Conservation (phyloP, 2,329 filamentous ascomycete species). For the Ceratocystis huliohia region DNA sequence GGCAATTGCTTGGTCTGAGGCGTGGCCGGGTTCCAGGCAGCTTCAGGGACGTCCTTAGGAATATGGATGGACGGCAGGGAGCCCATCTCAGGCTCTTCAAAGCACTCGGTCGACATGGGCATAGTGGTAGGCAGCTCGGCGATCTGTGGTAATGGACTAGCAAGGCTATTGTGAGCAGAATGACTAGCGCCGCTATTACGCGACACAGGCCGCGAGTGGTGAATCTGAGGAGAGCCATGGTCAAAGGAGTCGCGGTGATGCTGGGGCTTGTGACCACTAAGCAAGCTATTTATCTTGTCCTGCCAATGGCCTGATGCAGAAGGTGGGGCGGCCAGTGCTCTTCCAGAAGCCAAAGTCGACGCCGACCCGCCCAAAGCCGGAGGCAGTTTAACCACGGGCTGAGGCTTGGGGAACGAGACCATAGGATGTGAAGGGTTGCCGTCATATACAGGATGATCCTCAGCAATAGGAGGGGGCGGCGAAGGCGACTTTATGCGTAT, state of each 20-base stretch:
- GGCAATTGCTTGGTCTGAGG: conserved; percentile 43
- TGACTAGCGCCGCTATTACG: conserved; percentile 3
- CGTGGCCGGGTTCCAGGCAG: conserved; percentile 48
- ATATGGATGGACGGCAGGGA: conserved; percentile 59
- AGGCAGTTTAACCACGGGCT: conserved; percentile 71
- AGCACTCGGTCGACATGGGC: conserved; percentile 65
- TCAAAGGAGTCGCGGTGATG: conserved; percentile 11
- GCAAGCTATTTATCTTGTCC: conserved; percentile 66
- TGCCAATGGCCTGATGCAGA: conserved; percentile 45
- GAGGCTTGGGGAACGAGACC: conserved; percentile 55
- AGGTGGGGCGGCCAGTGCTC: neutral
- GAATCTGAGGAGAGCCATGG: neutral
- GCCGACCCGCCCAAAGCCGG: conserved; percentile 32
- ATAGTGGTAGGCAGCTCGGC: conserved; percentile 30
- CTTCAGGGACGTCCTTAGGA: conserved; percentile 49
- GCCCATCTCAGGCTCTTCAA: conserved; percentile 69
- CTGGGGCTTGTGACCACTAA: conserved; percentile 39
- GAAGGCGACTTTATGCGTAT: conserved; percentile 46
- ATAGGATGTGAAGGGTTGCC: conserved; percentile 52
- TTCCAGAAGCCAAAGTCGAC: neutral
- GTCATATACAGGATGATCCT: conserved; percentile 59
- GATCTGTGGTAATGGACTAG: neutral
- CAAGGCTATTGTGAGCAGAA: neutral
- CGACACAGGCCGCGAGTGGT: conserved; percentile 1
- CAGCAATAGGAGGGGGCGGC: conserved; percentile 58